phyloP scores from a whole-genome alignment of 352 stramenopile genomes.

The Hyaloperonospora brassicae region DNA sequence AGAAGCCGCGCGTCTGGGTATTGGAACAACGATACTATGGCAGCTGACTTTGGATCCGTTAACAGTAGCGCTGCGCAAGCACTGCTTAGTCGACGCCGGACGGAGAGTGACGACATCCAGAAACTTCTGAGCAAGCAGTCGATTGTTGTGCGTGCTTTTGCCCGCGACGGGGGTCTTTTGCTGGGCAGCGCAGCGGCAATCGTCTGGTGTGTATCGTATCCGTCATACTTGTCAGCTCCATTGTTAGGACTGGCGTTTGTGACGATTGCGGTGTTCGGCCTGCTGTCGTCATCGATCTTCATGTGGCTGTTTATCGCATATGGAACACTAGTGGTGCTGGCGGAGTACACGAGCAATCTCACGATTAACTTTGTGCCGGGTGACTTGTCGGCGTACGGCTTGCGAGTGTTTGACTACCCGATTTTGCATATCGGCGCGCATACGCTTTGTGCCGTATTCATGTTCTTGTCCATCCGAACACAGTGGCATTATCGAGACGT shows the following conservation, averaged over 20 bases:
- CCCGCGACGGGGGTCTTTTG: constrained; percentile 57
- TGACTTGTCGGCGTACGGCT: constrained; percentile 51
- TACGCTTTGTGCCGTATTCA: constrained; percentile 66
- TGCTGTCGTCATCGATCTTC: constrained; percentile 39
- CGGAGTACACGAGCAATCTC: constrained; percentile 65
- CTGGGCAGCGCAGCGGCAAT: constrained; percentile 59
- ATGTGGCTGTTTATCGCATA: constrained; percentile 64
- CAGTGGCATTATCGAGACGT: constrained; percentile 69
- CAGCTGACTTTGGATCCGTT: constrained; percentile 24
- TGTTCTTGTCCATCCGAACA: constrained; percentile 74
- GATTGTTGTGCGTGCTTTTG: constrained; percentile 55
- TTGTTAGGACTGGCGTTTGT: constrained; percentile 62
- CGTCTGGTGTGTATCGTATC: constrained; percentile 75
- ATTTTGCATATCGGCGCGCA: constrained; percentile 70
- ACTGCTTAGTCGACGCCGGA: constrained; percentile 23
- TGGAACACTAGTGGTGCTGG: constrained; percentile 40
- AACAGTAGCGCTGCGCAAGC: constrained; percentile 24
- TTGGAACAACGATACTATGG: constrained; percentile 11
- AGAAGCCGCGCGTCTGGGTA: constrained; percentile 8
- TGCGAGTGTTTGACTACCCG: constrained; percentile 64
- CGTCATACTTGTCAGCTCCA: constrained; percentile 61
- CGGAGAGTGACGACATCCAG: constrained; percentile 31
- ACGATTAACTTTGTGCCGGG: constrained; percentile 38
- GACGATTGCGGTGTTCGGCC: constrained; percentile 56
- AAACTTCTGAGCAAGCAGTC: constrained; percentile 55